These are phyloP conservation scores for Vitis hybrid DNA, from an alignment of 177 flowering plant genomes.

Conservation along the genomic window DNA sequence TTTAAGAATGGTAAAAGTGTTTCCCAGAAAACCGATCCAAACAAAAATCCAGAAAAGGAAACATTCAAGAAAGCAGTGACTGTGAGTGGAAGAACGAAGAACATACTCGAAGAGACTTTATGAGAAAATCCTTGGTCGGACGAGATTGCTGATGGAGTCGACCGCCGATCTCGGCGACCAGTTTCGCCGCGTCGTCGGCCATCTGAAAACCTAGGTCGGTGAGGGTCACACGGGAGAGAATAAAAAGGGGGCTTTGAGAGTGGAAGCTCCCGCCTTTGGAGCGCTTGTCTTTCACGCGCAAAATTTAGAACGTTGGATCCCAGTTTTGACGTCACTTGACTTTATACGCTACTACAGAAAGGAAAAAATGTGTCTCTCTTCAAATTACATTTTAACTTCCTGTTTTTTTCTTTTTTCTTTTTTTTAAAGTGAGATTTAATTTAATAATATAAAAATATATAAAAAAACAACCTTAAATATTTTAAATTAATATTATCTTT, in stretches of 20 bases:
- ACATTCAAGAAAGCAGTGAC: background rate
- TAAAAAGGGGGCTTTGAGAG: background rate
- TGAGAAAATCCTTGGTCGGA: constrained; percentile 64
- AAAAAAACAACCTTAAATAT: too few species aligned
- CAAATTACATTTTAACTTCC: too few species aligned
- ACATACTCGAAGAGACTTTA: constrained; percentile 70
- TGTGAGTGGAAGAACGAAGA: background rate
- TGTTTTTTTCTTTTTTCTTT: too few species aligned
- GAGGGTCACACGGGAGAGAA: background rate
- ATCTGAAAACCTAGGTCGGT: constrained; percentile 13
- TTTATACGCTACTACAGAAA: too few species aligned
- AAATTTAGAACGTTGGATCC: background rate
- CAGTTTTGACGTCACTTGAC: too few species aligned
- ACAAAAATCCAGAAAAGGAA: background rate
- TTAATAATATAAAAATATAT: too few species aligned
- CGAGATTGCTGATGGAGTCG: constrained; percentile 49
- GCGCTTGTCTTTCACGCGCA: background rate
- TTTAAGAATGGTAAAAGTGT: too few species aligned
- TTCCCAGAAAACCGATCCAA: background rate
- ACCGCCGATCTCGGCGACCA: constrained; percentile 52
- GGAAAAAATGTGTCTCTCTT: too few species aligned
- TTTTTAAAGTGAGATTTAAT: too few species aligned
- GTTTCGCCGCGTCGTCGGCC: constrained; percentile 32
- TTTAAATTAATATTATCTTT: too few species aligned
- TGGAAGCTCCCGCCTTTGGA: constrained; percentile 7